Evolutionary conservation across 2,329 filamentous ascomycete genomes (phyloP).

Genomic region (Colletotrichum liriopes): DNA sequence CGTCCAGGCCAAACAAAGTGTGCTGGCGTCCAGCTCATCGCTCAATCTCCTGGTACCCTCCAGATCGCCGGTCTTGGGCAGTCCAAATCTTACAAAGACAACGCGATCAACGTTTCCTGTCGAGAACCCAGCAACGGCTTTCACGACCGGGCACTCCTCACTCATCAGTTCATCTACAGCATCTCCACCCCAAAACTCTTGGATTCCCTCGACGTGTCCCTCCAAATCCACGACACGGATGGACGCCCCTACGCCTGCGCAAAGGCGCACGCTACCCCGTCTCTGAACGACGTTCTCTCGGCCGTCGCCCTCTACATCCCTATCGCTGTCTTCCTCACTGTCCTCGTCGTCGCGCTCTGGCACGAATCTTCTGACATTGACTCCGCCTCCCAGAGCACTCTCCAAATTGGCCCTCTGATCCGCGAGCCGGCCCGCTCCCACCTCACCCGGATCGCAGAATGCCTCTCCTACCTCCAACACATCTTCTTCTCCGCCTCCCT

Average conservation of each 20-base stretch:
- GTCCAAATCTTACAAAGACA: background rate
- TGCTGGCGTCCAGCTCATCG: background rate
- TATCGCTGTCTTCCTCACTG: too few relatives aligned
- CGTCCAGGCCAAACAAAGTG: background rate
- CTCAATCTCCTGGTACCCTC: background rate
- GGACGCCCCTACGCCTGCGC: background rate
- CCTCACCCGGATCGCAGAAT: background rate
- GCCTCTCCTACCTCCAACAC: conserved; percentile 81
- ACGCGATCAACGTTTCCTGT: background rate
- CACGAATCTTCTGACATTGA: too few relatives aligned
- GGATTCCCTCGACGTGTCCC: background rate
- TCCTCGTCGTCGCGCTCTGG: too few relatives aligned
- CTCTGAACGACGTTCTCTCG: background rate
- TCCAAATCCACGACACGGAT: background rate
- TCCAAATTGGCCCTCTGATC: background rate
- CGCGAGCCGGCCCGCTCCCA: background rate
- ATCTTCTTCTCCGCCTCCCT: conserved; percentile 79
- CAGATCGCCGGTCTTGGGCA: background rate
- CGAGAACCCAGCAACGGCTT: background rate
- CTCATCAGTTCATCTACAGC: background rate
- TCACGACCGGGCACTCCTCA: background rate
- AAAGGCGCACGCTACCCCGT: background rate
- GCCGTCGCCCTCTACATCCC: background rate
- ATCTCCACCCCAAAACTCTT: background rate
- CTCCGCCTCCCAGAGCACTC: background rate